A percentile compares a stretch with the other conserved stretches of the same genome.
These are phyloP conservation scores for Globisporangium canariense DNA, from an alignment of 352 stramenopile genomes.

Conservation along the genomic window DNA sequence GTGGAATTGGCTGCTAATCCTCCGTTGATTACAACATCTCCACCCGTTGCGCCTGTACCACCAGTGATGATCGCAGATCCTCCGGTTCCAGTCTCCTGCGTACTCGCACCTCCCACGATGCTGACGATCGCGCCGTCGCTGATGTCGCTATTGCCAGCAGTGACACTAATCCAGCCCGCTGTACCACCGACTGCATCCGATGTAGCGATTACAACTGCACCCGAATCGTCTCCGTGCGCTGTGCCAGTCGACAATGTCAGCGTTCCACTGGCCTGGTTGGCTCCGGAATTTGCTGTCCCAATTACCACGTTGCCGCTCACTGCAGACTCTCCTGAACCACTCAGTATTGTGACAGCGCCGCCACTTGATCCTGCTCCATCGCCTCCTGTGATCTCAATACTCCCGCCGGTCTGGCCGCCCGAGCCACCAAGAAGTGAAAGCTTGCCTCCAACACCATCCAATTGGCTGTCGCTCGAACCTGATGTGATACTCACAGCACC, in stretches of 20 bases:
- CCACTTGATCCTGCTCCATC: constrained; percentile 17
- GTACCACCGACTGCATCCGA: constrained; percentile 19
- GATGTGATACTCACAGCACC: constrained; percentile 28
- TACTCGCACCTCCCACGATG: constrained; percentile 25
- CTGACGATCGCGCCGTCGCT: constrained; percentile 18
- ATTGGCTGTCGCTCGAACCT: constrained; percentile 18
- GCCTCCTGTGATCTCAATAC: constrained; percentile 30
- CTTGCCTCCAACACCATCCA: constrained; percentile 14
- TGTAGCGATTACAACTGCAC: constrained; percentile 29
- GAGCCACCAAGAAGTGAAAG: constrained; percentile 18
- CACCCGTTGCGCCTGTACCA: constrained; percentile 26
- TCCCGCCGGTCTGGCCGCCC: constrained; percentile 24
- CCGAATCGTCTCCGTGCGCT: constrained; percentile 18
- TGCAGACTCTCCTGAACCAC: constrained; percentile 15
- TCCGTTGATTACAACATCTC: constrained; percentile 23
- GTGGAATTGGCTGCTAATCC: constrained; percentile 15
- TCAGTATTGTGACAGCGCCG: constrained; percentile 23
- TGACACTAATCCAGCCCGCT: constrained; percentile 27
- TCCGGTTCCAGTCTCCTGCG: constrained; percentile 26
- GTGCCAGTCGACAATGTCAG: constrained; percentile 19
- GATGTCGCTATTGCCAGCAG: constrained; percentile 22
- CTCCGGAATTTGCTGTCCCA: constrained; percentile 20
- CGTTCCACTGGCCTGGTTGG: constrained; percentile 18
- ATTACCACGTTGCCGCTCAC: constrained; percentile 26
- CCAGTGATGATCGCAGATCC: constrained; percentile 26